Percentiles rank a stretch among this genome's conserved stretches.
These are phyloP conservation scores for Talaromyces ruber DNA, from an alignment of 495 filamentous ascomycete species.

Conservation along the genomic window DNA sequence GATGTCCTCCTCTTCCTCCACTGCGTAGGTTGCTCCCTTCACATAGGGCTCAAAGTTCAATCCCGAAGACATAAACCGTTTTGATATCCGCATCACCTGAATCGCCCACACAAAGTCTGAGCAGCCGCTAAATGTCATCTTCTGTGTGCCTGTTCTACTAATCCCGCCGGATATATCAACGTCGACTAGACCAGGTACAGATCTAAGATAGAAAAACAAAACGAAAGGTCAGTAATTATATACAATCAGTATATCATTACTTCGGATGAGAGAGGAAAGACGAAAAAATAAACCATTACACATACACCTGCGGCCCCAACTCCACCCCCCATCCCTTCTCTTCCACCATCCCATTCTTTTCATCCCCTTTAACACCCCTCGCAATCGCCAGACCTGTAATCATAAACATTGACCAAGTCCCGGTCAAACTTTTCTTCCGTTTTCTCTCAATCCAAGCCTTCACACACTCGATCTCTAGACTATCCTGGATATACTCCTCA, in stretches of 20 bases:
- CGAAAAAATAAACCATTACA: background rate
- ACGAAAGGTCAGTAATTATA: too few species aligned
- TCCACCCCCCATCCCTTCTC: background rate
- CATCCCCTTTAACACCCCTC: background rate
- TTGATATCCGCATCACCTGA: background rate
- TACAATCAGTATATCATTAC: background rate
- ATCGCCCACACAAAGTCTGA: constrained; percentile 4
- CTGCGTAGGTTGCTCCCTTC: constrained; percentile 4
- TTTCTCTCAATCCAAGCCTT: background rate
- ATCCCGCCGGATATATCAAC: background rate
- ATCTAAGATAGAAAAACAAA: background rate
- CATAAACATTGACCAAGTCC: constrained; percentile 1
- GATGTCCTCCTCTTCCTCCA: constrained; percentile 4
- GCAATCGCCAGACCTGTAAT: constrained; percentile 1
- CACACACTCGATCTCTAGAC: background rate
- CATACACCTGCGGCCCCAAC: background rate
- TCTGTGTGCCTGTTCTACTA: background rate
- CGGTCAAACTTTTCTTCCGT: background rate
- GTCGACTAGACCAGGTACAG: background rate
- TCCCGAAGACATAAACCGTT: background rate
- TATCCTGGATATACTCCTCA: background rate
- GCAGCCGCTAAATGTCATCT: background rate
- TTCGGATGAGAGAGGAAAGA: background rate
- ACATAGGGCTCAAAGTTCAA: background rate
- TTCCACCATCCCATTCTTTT: background rate